Base-by-base conservation (phyloP, 2,329 filamentous ascomycete species). In the Fonsecaea multimorphosa region DNA sequence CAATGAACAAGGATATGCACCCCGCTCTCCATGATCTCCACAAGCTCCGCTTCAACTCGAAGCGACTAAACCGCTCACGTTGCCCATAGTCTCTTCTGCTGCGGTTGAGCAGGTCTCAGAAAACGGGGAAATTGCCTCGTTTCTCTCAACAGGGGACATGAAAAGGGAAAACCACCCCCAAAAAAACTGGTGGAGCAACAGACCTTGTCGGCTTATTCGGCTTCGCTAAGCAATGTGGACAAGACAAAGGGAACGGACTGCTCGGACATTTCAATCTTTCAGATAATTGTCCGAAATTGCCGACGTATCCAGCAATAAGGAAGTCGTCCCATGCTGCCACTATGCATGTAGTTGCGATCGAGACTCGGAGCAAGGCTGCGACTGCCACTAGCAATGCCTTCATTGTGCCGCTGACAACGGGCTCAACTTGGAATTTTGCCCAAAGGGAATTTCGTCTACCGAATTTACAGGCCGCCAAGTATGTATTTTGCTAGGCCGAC, bases 191-290 rank as follows among this genome's bases (percentile, higher is more conserved):
- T 22, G 14, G 46, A 29, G 24, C 7, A 51, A 51, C 46, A 29
- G 22, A 51, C 24, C 46, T 22, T 51, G 16, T 51, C 46, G 46
- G 46, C 46, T 51, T 51, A 29, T 51, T 51, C 46, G 44, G 44
- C 44, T 51, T 51, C 8, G 3, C 12, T 3, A 4, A 16, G 19
- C 19, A 22, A 27, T 6, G n/a, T 27, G 19, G 19, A 6, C 3
- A n/a, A n/a, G n/a, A 19, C 44, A 19, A 51, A 19, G 14, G 7
- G 12, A 22, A 22, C 44, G 12, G 12, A 19, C 44, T 51, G 24
- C 24, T 51, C 44, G 46, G 46, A 51, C 46, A 51, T 51, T 22
- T 29, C 24, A 7, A 5, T 3, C 19, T n/a, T n/a, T n/a, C n/a
- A n/a, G n/a, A n/a, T n/a, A 51, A 22, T 51, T 22, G 46, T 22